Conservation (phyloP, 2,329 filamentous ascomycete genomes). For the Pseudogymnoascus sp. region DNA sequence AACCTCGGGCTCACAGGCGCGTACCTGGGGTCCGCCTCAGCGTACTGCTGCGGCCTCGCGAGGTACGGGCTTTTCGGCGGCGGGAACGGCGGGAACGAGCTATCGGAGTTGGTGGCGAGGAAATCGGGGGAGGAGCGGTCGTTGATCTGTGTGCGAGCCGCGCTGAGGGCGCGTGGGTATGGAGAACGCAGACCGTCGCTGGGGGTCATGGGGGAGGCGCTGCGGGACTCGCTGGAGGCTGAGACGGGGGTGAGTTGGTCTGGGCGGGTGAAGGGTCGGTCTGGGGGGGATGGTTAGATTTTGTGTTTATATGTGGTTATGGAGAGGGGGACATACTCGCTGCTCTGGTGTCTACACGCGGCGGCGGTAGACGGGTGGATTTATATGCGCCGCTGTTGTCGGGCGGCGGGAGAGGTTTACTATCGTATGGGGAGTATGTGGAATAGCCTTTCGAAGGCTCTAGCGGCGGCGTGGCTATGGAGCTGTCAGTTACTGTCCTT, state of each 20-base stretch:
- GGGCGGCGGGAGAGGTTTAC: not conserved
- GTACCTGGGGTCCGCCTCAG: slow-evolving; percentile 33
- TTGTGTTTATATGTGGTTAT: not conserved
- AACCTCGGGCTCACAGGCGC: slow-evolving; percentile 41
- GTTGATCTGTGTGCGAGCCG: not conserved
- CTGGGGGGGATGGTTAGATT: slow-evolving; percentile 34
- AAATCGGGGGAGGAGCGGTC: slow-evolving; percentile 37
- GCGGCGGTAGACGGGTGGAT: slow-evolving; percentile 28
- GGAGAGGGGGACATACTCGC: slow-evolving; percentile 37
- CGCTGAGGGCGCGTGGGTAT: slow-evolving; percentile 10
- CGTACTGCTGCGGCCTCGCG: slow-evolving; percentile 12
- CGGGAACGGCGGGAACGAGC: slow-evolving; percentile 45
- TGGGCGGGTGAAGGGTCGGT: slow-evolving; percentile 44
- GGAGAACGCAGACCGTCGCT: slow-evolving; percentile 37
- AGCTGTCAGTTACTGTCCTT: slow-evolving; percentile 12
- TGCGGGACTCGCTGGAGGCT: slow-evolving; percentile 48
- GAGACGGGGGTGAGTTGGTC: slow-evolving; percentile 57
- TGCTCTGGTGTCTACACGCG: slow-evolving; percentile 42
- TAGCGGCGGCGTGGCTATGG: slow-evolving; percentile 24
- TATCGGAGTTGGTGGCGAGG: slow-evolving; percentile 36
- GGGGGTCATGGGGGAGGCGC: slow-evolving; percentile 54
- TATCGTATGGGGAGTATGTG: slow-evolving; percentile 2
- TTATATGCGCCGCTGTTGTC: not conserved
- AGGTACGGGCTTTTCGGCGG: slow-evolving; percentile 26
- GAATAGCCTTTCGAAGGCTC: slow-evolving; percentile 21